phyloP scores from a whole-genome alignment of 495 filamentous ascomycete genomes.

The Talaromyces nanjingensis region DNA sequence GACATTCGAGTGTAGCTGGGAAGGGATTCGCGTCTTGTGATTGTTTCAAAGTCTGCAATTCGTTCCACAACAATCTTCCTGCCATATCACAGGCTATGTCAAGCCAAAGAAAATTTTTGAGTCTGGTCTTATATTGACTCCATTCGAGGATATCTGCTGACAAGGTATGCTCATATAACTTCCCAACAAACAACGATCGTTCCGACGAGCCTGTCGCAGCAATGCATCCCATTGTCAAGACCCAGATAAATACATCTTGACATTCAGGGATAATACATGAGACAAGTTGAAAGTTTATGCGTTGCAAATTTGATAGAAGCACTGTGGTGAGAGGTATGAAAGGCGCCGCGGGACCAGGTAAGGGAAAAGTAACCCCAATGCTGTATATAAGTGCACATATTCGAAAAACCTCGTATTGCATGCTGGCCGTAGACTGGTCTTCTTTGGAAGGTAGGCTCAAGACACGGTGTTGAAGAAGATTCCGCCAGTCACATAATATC shows the following conservation, averaged over 20 bases:
- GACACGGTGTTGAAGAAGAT: slow-evolving; percentile 25
- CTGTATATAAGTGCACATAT: slow-evolving; percentile 27
- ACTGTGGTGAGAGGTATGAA: slow-evolving; percentile 20
- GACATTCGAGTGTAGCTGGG: background rate
- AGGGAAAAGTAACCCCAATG: slow-evolving; percentile 32
- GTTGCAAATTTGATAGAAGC: slow-evolving; percentile 10
- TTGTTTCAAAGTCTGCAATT: slow-evolving; percentile 12
- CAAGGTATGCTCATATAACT: slow-evolving; percentile 15
- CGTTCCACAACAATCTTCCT: slow-evolving; percentile 22
- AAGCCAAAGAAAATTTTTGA: slow-evolving; percentile 30
- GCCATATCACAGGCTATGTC: slow-evolving; percentile 27
- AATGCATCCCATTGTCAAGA: slow-evolving; percentile 31
- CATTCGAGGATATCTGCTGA: slow-evolving; percentile 18
- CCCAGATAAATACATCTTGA: slow-evolving; percentile 22
- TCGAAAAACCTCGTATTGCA: slow-evolving; percentile 31
- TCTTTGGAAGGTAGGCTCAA: slow-evolving; percentile 19
- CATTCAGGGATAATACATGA: background rate
- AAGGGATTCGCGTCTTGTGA: background rate
- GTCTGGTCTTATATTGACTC: slow-evolving; percentile 15
- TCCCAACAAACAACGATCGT: slow-evolving; percentile 25
- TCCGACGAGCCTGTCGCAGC: slow-evolving; percentile 20
- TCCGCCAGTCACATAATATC: slow-evolving; percentile 33
- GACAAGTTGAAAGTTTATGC: background rate
- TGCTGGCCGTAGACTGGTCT: background rate
- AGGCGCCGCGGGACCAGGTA: slow-evolving; percentile 30